Base-by-base conservation (phyloP, 2,329 filamentous ascomycete species). In the Scedosporium minutisporum region DNA sequence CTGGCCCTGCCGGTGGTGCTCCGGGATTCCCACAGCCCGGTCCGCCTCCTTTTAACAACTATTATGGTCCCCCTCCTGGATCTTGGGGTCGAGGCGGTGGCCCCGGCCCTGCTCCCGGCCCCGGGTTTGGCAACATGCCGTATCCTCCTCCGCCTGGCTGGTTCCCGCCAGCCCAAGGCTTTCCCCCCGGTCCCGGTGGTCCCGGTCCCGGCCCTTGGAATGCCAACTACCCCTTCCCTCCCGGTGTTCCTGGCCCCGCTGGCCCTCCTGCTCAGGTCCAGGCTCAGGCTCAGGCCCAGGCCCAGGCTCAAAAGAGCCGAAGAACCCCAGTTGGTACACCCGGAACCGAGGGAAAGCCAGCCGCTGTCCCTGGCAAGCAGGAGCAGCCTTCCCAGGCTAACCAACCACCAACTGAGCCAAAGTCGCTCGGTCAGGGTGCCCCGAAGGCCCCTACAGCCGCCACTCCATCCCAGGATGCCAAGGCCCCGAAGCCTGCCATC, bases 101-200 rank as follows among this genome's bases (percentile, higher is more conserved):
- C 9, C 57, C 79, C 62, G 83, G 81, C 27, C 88, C 88, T 66
- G 84, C 84, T 18, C 80, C 81, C 29, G 80, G 71, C 6, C 77
- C 78, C 63, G 82, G 84, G 27, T 91, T 88, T 68, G 86, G 86
- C 67, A 87, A 86, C 67, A 88, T 91, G 82, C 88, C 88, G 1
- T 96, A 66, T 72, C 89, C 89, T 66, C 87, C 86, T 16, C 89
- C 86, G 57, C 85, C 85, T 25, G 89, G 88, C 63, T 96, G 91
- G 89, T 93, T 87, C 71, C 89, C 88, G 66, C 85, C 86, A 7
- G 88, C 87, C 6, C 89, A 90, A 74, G 87, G 87, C 27, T 95
- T 91, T 68, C 88, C 87, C 41, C 86, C 83, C 65, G 79, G 75
- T 9, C 69, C 72, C 41, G 68, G 68, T 53, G 87, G 85, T 5